A percentile compares a stretch with the other conserved stretches of the same genome.
These are phyloP conservation scores for Polyrhizophydium stewartii DNA, from an alignment of 371 early-diverging fungal species.

Conservation along the genomic window DNA sequence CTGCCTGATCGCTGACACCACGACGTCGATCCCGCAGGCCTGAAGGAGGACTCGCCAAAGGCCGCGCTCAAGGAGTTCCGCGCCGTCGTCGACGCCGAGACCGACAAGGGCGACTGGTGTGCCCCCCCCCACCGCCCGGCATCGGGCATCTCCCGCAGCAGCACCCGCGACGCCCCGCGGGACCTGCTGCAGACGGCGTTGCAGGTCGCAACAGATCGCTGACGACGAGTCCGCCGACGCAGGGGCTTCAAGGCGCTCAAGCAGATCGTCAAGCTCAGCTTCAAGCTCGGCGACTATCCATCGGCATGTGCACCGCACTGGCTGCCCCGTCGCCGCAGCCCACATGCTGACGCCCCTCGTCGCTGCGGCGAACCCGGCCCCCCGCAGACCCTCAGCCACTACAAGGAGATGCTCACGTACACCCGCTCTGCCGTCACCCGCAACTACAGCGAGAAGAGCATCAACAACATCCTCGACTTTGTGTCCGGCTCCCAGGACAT, in stretches of 20 bases:
- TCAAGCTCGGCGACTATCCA: conserved; percentile 61
- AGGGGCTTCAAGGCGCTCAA: conserved; percentile 96
- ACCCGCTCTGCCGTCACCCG: conserved; percentile 79
- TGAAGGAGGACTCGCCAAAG: conserved; percentile 77
- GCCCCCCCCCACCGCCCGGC: not conserved
- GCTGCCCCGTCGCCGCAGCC: too few relatives aligned
- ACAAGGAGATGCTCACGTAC: conserved; percentile 73
- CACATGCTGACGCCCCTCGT: too few relatives aligned
- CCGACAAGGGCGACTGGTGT: conserved; percentile 81
- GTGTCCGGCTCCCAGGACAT: conserved; percentile 71
- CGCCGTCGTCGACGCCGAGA: conserved; percentile 74
- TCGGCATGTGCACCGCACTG: conserved; percentile 51
- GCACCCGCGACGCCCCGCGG: too few relatives aligned
- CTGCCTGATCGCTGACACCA: too few relatives aligned
- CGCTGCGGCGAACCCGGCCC: too few relatives aligned
- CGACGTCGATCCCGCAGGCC: not conserved
- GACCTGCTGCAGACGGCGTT: too few relatives aligned
- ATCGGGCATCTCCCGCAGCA: too few relatives aligned
- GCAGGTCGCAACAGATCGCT: too few relatives aligned
- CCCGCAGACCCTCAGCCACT: conserved; percentile 66
- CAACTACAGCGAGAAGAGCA: conserved; percentile 93
- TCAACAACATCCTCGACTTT: conserved; percentile 90
- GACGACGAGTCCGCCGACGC: not conserved
- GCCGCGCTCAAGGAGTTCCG: conserved; percentile 78
- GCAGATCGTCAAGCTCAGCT: conserved; percentile 87